A percentile compares a stretch with the other conserved stretches of the same genome.
phyloP scores from a whole-genome alignment of 129 eudicot genomes.

The Tagetes erecta region DNA sequence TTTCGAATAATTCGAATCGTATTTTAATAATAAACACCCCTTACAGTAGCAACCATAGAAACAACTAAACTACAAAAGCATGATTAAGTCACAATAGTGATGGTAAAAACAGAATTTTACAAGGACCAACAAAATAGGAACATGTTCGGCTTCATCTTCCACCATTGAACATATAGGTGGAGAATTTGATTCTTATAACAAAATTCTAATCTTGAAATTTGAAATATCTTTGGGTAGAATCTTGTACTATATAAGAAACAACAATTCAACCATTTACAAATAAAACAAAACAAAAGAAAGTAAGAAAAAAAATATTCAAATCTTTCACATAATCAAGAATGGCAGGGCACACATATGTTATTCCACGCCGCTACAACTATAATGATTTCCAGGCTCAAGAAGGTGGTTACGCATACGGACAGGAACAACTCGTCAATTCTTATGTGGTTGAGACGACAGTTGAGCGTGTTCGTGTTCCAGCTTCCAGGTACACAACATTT shows the following conservation, averaged over 20 bases:
- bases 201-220: conserved; percentile 1
- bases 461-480: conserved; percentile 28
- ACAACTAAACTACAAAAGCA: background rate
- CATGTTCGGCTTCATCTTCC: conserved; percentile 38
- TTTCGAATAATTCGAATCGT: no score
- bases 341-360: conserved; percentile 28
- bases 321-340: conserved; percentile 9
- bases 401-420: conserved; percentile 20
- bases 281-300: background rate
- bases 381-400: conserved; percentile 13
- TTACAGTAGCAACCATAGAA: no score
- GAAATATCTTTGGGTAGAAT: conserved; percentile 22
- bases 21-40: no score
- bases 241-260: conserved; percentile 31
- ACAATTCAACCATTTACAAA: background rate
- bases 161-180: conserved; percentile 25
- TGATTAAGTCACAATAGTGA: background rate
- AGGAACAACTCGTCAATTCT: conserved; percentile 9
- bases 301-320: background rate
- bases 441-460: conserved; percentile 33
- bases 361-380: conserved; percentile 17
- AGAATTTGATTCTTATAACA: conserved; percentile 37
- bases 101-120: conserved; percentile 26
- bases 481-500: conserved; percentile 12
- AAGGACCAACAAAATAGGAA: conserved; percentile 24